Conservation (phyloP, 129 eudicot species). For the Chrysanthemum seticuspe region DNA sequence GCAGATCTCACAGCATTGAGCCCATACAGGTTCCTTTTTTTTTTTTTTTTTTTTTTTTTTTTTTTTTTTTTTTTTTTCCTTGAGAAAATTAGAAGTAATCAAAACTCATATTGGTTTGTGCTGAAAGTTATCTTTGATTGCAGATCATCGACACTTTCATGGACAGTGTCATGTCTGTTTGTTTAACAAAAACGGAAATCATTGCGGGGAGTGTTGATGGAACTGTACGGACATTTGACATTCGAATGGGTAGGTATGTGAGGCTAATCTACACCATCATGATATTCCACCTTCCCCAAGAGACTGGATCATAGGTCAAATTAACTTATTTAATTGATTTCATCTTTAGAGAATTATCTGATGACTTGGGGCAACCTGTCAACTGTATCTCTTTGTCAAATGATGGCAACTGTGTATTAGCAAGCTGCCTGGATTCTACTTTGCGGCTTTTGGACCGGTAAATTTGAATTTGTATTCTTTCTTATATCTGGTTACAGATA, state of each 20-base stretch:
- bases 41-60: not conserved
- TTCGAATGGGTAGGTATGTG: conserved; percentile 93
- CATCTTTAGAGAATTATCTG: conserved; percentile 72
- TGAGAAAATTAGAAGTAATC: not conserved
- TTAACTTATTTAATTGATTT: not conserved
- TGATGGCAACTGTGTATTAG: conserved; percentile 89
- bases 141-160: conserved; percentile 85
- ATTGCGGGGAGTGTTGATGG: conserved; percentile 99
- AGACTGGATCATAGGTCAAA: not conserved
- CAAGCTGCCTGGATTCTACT: conserved; percentile 94
- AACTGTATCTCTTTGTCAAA: conserved; percentile 93
- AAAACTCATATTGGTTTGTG: not conserved
- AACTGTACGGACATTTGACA: conserved; percentile 95
- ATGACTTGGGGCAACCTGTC: conserved; percentile 89
- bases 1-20: conserved; percentile 96
- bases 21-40: conserved; percentile 72
- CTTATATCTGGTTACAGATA: conserved; percentile 6
- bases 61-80: not conserved
- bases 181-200: conserved; percentile 82
- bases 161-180: conserved; percentile 96
- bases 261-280: not conserved
- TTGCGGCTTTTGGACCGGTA: conserved; percentile 90
- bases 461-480: conserved; percentile 10
- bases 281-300: not conserved
- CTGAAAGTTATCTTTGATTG: conserved; percentile 18